Base-by-base conservation (phyloP, 148 eudicot genomes). In the Hydrangea macrophylla region DNA sequence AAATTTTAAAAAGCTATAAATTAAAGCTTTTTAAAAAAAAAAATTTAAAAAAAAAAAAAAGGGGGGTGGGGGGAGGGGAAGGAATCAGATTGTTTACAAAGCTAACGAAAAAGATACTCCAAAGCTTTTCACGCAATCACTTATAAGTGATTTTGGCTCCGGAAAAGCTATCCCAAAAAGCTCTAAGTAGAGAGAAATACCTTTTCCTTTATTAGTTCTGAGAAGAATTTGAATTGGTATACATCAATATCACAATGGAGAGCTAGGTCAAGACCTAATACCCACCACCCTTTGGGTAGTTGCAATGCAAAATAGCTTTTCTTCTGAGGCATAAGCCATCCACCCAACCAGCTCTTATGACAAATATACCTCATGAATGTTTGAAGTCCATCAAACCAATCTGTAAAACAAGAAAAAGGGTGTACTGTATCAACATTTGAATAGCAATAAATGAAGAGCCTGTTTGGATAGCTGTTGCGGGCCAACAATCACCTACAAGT, bases 241-340 rank as follows among this genome's bases (percentile, higher is more conserved):
- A 84, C 91, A 81, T 95, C 99, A 68, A 95, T 95, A 78, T 95
- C 99, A 68, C 85, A 82, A 71, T 91, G 99, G 44, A 95, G 96
- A 58, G 99, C 97, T 45, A 84, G 88, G 73, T 95, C 99, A 62
- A 95, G 89, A 68, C 99, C 99, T 81, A 95, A 95, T 24, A 95
- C 80, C 99, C 99, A 94, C 99, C 99, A 94, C 69, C 97, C 80
- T 81, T 85, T 81, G 7, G 99, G 96, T 55, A 94, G 88, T 75
- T 89, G 89, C 78, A 94, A 74, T 56, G 99, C 97, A 79, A 89
- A 95, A 73, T 95, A 95, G 80, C 99, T 95, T 74, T 91, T 94
- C 88, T 83, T 89, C 74, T 95, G 99, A 65, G 99, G 99, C 99
- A 95, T 95, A 69, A 95, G 86, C 99, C 99, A 95, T 55, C 99